Evolutionary conservation across 441 rosid genomes (phyloP).

Genomic region (Eugenia klotzschiana): DNA sequence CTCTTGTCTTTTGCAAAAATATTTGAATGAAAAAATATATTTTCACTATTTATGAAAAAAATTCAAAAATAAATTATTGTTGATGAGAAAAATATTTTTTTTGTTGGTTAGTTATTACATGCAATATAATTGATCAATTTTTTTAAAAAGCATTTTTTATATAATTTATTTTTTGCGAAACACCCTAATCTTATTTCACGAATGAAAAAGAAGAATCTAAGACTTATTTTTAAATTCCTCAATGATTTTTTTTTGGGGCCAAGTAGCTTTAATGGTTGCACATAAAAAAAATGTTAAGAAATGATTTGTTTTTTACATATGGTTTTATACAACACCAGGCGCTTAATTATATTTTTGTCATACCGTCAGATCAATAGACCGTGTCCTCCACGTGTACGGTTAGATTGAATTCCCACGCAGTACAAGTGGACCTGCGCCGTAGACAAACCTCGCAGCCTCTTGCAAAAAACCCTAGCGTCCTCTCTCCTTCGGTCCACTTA

Average conservation of each 20-base stretch:
- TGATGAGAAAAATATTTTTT: too few relatives aligned
- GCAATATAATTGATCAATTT: too few relatives aligned
- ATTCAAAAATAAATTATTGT: too few relatives aligned
- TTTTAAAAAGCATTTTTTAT: too few relatives aligned
- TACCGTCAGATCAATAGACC: neutral
- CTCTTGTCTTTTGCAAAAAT: too few relatives aligned
- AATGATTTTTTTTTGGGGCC: neutral
- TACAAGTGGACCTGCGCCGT: neutral
- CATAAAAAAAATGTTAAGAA: neutral
- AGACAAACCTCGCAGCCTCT: neutral
- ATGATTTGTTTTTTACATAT: too few relatives aligned
- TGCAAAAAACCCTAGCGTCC: neutral
- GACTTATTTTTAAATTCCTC: neutral
- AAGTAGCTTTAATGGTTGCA: neutral
- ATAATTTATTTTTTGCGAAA: too few relatives aligned
- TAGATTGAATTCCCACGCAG: neutral
- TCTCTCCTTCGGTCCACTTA: neutral
- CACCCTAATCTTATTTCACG: too few relatives aligned
- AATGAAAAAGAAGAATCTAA: neutral
- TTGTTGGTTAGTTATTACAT: too few relatives aligned
- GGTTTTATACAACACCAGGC: neutral
- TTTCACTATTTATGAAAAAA: too few relatives aligned
- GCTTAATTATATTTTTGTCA: neutral
- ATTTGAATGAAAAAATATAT: too few relatives aligned
- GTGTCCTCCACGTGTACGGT: neutral